A percentile compares a stretch with the other conserved stretches of the same genome.
These are phyloP conservation scores for Amaranthus hypochondriacus DNA, from an alignment of 148 eudicot genomes.

Conservation along the genomic window DNA sequence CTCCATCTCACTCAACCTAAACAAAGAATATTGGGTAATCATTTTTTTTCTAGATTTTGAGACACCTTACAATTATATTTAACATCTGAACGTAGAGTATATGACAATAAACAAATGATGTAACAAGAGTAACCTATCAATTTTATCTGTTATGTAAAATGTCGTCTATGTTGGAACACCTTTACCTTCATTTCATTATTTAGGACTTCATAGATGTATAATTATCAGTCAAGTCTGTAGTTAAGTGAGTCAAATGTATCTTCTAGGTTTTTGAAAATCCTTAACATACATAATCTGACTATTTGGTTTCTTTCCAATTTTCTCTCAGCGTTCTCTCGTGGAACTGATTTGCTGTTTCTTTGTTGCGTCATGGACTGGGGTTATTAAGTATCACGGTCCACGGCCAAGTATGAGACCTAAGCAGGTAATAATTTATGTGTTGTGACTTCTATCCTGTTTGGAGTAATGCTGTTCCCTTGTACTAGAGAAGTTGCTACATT, in stretches of 20 bases:
- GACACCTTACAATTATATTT: no score
- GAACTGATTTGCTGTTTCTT: constrained; percentile 96
- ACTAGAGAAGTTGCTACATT: constrained; percentile 6
- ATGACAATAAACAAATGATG: no score
- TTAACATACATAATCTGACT: not conserved
- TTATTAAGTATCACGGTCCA: constrained; percentile 96
- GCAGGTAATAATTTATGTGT: constrained; percentile 43
- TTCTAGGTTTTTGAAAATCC: not conserved
- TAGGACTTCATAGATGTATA: not conserved
- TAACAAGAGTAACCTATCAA: not conserved
- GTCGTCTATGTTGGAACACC: not conserved
- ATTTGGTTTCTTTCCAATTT: constrained; percentile 1
- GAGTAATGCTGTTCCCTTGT: not conserved
- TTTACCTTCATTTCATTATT: not conserved
- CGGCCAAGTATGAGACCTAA: constrained; percentile 89
- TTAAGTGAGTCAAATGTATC: not conserved
- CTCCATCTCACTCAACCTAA: no score
- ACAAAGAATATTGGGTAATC: no score
- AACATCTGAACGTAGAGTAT: no score
- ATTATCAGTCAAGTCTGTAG: not conserved
- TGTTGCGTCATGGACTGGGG: constrained; percentile 99
- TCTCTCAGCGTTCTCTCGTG: constrained; percentile 73
- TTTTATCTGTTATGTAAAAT: no score
- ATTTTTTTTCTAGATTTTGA: no score
- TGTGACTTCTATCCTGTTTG: not conserved